Base-by-base conservation (phyloP, 1,139 yeast species). In the Yamadazyma epiphylla region DNA sequence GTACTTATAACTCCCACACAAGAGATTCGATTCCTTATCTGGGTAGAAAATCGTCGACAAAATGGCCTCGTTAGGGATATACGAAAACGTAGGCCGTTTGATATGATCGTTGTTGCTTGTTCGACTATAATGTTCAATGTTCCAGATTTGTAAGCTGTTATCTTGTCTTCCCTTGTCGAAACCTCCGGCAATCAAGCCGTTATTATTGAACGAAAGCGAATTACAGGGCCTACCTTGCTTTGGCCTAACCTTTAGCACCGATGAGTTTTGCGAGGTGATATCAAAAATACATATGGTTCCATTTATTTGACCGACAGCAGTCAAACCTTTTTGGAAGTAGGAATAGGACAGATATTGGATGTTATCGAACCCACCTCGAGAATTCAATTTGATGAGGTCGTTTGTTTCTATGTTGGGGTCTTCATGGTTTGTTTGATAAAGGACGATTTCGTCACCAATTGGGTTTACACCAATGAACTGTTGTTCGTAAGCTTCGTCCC, bases 131-230 rank as follows among this genome's bases (percentile, higher is more conserved):
- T 76, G 79, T 33, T 74, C 77, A n/a, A 85, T 65, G 48, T 86
- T 86, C 91, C 94, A 88, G 9, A 89, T 67, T 44, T 83, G 84
- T 29, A 89, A 59, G 16, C 94, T 80, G 36, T 77, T 74, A 48
- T 86, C 95, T 43, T 79, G 86, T 32, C 91, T 67, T 6, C 84
- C 81, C 44, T 86, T 78, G 41, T 88, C 96, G 38, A 81, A 70
- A 0, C 95, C 95, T 16, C 81, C 77, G 0, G 88, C 96, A 5
- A 88, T 60, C 25, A 83, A 54, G 1, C 82, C 84, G 24, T 67
- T 64, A 15, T 69, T 62, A 50, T 77, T 84, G 56, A 88, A 83
- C 2, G 89, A 72, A 3, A 88, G 53, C 1, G 89, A 58, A 47
- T 85, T 87, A 45, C 94, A 83, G 1, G 91, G 80, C 31, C 95